These are phyloP conservation scores for Gymnopilus dilepis DNA, from an alignment of 768 basidiomycete genomes.

Conservation along the genomic window DNA sequence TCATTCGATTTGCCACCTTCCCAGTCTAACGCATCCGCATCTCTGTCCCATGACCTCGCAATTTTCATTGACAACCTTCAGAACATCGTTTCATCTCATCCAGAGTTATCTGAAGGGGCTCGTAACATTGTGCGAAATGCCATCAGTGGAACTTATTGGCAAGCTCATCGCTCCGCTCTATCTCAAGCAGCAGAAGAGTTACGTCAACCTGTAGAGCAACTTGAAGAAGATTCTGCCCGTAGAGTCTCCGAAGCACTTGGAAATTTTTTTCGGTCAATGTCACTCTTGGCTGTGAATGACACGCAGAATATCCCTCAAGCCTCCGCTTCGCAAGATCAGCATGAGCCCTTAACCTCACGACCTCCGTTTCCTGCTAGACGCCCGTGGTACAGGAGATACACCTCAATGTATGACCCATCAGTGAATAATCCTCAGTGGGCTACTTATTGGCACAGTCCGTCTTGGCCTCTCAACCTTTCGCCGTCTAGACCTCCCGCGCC, in stretches of 20 bases:
- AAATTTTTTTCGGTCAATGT: conserved; percentile 61
- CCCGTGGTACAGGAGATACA: neutral
- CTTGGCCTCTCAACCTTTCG: conserved; percentile 11
- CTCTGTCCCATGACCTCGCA: conserved; percentile 66
- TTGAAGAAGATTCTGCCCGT: conserved; percentile 70
- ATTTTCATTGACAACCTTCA: conserved; percentile 61
- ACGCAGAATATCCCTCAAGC: conserved; percentile 1
- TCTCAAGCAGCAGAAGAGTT: conserved; percentile 62
- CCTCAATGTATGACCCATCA: neutral
- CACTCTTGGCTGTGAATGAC: conserved; percentile 25
- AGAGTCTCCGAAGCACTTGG: conserved; percentile 68
- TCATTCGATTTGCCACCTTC: conserved; percentile 42
- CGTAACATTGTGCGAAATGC: conserved; percentile 69
- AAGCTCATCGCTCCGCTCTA: conserved; percentile 61
- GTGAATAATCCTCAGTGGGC: conserved; percentile 12
- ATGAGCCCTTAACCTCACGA: conserved; percentile 4
- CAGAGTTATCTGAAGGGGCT: conserved; percentile 72
- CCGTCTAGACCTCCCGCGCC: conserved; percentile 6
- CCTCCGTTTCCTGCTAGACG: conserved; percentile 4
- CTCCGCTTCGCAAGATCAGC: neutral
- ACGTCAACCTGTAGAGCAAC: conserved; percentile 50
- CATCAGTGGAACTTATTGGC: conserved; percentile 72
- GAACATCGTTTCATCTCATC: conserved; percentile 63
- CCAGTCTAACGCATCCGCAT: conserved; percentile 42
- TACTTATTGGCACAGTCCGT: conserved; percentile 14